These are phyloP conservation scores for Annulohypoxylon truncatum DNA, from an alignment of 2,329 filamentous ascomycete genomes.

Conservation along the genomic window DNA sequence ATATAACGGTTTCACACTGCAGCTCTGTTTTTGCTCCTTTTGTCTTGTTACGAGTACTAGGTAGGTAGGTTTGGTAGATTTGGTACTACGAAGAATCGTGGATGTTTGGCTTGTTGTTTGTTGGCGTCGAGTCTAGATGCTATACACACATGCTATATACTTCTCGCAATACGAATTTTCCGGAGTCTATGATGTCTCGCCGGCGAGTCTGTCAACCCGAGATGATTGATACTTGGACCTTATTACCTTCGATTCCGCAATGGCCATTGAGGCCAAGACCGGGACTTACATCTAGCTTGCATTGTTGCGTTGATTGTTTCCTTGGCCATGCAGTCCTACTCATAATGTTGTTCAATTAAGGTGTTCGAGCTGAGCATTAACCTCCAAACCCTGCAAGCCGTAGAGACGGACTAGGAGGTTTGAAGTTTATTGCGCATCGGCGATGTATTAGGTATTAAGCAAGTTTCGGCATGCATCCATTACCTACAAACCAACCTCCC, in stretches of 20 bases:
- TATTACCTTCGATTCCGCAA: not conserved
- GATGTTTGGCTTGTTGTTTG: not conserved
- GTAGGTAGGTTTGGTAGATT: not conserved
- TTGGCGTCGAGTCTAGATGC: not conserved
- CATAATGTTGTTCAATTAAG: constrained; percentile 17
- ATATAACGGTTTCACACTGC: not conserved
- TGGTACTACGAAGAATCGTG: not conserved
- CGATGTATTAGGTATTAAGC: not conserved
- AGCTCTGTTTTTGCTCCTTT: not conserved
- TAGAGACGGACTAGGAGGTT: not conserved
- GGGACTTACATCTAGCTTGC: not conserved
- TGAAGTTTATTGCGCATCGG: constrained; percentile 7
- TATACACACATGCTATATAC: not conserved
- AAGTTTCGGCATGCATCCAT: not conserved
- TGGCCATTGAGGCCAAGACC: constrained; percentile 5
- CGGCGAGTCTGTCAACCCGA: not conserved
- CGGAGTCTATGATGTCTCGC: not conserved
- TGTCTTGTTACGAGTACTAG: not conserved
- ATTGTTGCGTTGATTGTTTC: not conserved
- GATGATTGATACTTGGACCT: constrained; percentile 3
- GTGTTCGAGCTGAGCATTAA: constrained; percentile 9
- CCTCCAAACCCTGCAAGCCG: constrained; percentile 3
- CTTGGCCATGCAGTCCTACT: not conserved
- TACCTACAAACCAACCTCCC: not conserved
- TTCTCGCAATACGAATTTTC: too few relatives aligned